Percentiles rank a stretch among this genome's conserved stretches.
These are phyloP conservation scores for Leptoxyphium fumago DNA, from an alignment of 2,329 filamentous ascomycete genomes.

Conservation along the genomic window DNA sequence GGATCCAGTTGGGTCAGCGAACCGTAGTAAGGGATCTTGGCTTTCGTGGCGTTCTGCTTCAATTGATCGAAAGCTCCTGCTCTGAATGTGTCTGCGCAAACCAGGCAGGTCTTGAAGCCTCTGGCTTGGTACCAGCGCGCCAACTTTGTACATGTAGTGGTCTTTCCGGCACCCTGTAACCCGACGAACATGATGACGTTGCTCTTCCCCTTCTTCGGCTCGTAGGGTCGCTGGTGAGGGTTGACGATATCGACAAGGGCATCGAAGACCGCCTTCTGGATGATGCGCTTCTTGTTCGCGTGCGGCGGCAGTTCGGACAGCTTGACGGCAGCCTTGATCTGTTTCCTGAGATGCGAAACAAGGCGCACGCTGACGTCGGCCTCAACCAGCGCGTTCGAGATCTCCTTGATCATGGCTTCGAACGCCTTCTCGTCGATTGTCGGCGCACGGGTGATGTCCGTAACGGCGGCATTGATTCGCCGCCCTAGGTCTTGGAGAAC, in stretches of 20 bases:
- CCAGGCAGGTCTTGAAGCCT: slow-evolving; percentile 82
- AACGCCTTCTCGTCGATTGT: slow-evolving; percentile 98
- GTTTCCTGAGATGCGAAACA: slow-evolving; percentile 79
- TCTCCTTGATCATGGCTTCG: slow-evolving; percentile 96
- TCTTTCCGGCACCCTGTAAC: slow-evolving; percentile 93
- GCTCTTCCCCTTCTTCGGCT: slow-evolving; percentile 86
- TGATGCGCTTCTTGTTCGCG: slow-evolving; percentile 95
- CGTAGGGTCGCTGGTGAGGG: slow-evolving; percentile 87
- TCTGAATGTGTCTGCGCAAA: slow-evolving; percentile 96
- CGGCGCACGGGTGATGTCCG: slow-evolving; percentile 76
- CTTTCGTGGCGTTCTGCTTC: slow-evolving; percentile 97
- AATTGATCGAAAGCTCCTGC: slow-evolving; percentile 96
- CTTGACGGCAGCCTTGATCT: slow-evolving; percentile 80
- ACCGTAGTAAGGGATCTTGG: slow-evolving; percentile 97
- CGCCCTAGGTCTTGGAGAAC: slow-evolving; percentile 97
- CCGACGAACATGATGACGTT: slow-evolving; percentile 99
- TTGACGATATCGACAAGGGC: slow-evolving; percentile 92
- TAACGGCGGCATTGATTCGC: slow-evolving; percentile 94
- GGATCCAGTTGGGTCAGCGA: slow-evolving; percentile 94
- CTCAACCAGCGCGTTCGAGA: slow-evolving; percentile 86
- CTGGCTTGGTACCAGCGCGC: slow-evolving; percentile 87
- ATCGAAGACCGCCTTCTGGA: slow-evolving; percentile 96
- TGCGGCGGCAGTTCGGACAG: slow-evolving; percentile 83
- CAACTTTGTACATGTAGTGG: slow-evolving; percentile 93
- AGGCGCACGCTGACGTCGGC: slow-evolving; percentile 95